Evolutionary conservation across 768 basidiomycete species (phyloP), one percentile per base, ranked within the genome.

Genomic region (Hypsizygus marmoreus): DNA sequence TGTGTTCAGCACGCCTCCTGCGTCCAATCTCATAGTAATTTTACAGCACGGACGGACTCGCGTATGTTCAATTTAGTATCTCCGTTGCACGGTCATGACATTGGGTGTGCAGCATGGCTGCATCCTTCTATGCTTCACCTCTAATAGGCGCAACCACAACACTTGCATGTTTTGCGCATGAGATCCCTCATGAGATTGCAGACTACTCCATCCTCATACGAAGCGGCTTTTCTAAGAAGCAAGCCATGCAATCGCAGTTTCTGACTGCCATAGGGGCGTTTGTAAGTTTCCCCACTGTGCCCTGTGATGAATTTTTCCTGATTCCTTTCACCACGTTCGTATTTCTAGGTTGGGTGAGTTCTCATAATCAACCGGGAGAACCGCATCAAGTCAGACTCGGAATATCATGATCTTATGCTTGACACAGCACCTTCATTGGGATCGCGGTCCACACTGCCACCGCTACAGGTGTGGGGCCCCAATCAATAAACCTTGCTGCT

Each of bases 111-210:
- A 92, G 91, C 24, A 93, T 95, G 89, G 88, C 91, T 12, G 92
- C 93, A 41, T 92, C 91, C n/a, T 95, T 95, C 73, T 95, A 95
- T 63, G 91, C 91, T n/a, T 91, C 89, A 25, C 93, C 93, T 3
- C 72, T 93, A 47, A 91, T 95, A 51, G 93, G 93, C 32, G 92
- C 93, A 26, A 94, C 92, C 32, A 95, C 92, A 2, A 93, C 92
- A n/a, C 76, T 95, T 35, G 93, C 93, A 19, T 95, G 92, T 61
- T 95, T 95, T 60, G 91, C 90, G 2, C 91, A 95, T 63, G 92
- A 95, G 67, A 95, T 95, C 42, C 93, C 93, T 13, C 92, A 95
- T 59, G 91, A 95, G 74, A 95, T 95, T 51, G 93, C 92, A n/a
- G 93, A 95, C 63, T 95, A 94, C 60, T 92, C 90, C n/a, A 94